Conservation (phyloP, 345 rosid genomes). For the Eutrema yunnanense region DNA sequence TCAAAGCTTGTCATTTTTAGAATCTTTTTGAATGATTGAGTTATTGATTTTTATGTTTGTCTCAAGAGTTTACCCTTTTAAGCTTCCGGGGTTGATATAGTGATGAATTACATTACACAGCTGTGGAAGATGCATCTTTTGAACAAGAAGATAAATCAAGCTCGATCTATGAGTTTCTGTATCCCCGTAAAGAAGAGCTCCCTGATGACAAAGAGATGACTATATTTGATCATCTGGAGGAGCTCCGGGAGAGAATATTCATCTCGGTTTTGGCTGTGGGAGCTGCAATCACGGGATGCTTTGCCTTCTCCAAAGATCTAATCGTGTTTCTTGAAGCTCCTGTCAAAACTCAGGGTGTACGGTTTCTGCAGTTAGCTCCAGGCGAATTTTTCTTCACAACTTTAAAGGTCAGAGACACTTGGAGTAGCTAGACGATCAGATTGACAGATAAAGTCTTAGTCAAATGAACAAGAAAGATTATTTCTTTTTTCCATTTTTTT, state of each 20-base stretch:
- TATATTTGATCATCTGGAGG: conserved; percentile 94
- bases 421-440: conserved; percentile 2
- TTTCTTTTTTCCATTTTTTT: neutral
- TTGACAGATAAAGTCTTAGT: neutral
- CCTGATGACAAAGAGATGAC: conserved; percentile 98
- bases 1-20: neutral
- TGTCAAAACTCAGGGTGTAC: conserved; percentile 83
- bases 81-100: neutral
- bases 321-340: conserved; percentile 94
- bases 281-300: conserved; percentile 88
- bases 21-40: neutral
- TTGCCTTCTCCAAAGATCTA: conserved; percentile 84
- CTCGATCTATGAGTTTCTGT: conserved; percentile 63
- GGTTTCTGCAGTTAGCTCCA: conserved; percentile 93
- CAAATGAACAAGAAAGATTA: neutral
- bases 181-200: conserved; percentile 83
- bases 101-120: conserved; percentile 10
- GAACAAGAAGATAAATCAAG: conserved; percentile 40
- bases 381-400: conserved; percentile 99
- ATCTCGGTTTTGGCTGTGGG: conserved; percentile 92
- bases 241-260: conserved; percentile 81
- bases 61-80: neutral
- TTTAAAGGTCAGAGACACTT: conserved; percentile 54
- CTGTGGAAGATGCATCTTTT: conserved; percentile 32
- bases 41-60: neutral